Base-by-base conservation (phyloP, 345 rosid species). In the Moringa oleifera region DNA sequence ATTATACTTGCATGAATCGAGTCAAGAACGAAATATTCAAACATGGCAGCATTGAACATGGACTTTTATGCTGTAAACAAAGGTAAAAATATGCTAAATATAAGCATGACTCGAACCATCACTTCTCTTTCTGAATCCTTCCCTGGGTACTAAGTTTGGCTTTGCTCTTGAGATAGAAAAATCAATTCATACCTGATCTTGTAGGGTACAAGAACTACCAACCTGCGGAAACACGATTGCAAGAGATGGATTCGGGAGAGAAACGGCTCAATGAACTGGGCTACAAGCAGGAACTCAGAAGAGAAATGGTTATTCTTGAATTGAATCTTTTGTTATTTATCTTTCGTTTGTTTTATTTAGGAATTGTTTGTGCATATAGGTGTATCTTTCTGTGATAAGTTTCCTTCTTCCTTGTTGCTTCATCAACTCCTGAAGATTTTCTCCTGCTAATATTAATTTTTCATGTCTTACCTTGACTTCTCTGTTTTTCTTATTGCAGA, bases 251-350 rank as follows among this genome's bases (percentile, higher is more conserved):
- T 81, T 71, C 84, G 0, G 89, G 84, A n/a, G 86, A 84, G 75
- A 84, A 81, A 69, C 75, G 89, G 51, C 83, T 81, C 18, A 81
- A 81, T 55, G 86, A 84, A 64, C 78, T 84, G 12, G 84, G 84
- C 18, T 84, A 81, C 77, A 79, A 79, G 89, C 89, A 81, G 57
- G 86, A 84, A 60, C 79, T 84, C 58, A 65, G 89, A 67, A 72
- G 89, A 68, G 85, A 83, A 70, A 83, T 83, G 88, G 88, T 79
- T 7, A 18, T 19, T n/a, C 11, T 28, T 28, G 5, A 28, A 28
- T 28, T 28, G 5, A 28, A 2, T 25, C 13, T 51, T 0, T 57
- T 51, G 0, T 51, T 7, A 36, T 6, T 36, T 45, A 7, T 23
- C 9, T 17, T 19, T 5, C 16, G 51, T 47, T 47, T 47, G 0